phyloP scores from a whole-genome alignment of 352 stramenopile species.

The Pythium biforme region DNA sequence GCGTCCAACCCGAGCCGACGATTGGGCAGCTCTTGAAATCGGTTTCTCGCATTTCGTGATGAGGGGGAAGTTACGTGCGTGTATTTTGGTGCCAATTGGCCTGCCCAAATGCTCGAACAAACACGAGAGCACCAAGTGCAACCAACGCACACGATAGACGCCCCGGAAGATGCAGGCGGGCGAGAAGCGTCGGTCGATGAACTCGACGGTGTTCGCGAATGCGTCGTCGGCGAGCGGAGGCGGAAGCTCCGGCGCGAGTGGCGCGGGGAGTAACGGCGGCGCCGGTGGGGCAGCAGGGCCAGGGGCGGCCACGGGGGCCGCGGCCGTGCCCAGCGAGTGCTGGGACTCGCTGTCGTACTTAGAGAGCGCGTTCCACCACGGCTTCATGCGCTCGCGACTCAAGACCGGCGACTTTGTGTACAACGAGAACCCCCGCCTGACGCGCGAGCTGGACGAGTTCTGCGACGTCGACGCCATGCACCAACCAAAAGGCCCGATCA shows the following conservation, averaged over 20 bases:
- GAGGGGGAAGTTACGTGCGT: too few relatives aligned
- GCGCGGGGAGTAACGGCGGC: not conserved
- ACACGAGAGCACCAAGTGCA: too few relatives aligned
- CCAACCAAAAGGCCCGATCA: constrained; percentile 69
- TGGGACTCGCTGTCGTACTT: constrained; percentile 83
- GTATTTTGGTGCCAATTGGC: too few relatives aligned
- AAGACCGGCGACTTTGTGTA: constrained; percentile 75
- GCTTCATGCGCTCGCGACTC: constrained; percentile 73
- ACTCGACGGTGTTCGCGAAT: not conserved
- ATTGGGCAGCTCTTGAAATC: too few relatives aligned
- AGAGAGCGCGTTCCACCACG: constrained; percentile 79
- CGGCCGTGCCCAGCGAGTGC: constrained; percentile 39
- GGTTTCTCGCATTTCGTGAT: too few relatives aligned
- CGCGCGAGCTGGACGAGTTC: constrained; percentile 74
- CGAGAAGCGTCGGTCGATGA: not conserved
- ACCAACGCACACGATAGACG: too few relatives aligned
- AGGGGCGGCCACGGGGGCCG: too few relatives aligned
- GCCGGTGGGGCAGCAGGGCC: not conserved
- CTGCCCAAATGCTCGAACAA: too few relatives aligned
- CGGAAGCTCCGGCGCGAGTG: not conserved
- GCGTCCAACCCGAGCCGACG: too few relatives aligned
- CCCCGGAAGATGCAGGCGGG: not conserved
- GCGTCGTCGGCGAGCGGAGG: not conserved
- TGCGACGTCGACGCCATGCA: constrained; percentile 87
- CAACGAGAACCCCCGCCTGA: constrained; percentile 60